These are phyloP conservation scores for Elaeis guineensis DNA, from an alignment of 176 grass and related monocot genomes.

Conservation along the genomic window DNA sequence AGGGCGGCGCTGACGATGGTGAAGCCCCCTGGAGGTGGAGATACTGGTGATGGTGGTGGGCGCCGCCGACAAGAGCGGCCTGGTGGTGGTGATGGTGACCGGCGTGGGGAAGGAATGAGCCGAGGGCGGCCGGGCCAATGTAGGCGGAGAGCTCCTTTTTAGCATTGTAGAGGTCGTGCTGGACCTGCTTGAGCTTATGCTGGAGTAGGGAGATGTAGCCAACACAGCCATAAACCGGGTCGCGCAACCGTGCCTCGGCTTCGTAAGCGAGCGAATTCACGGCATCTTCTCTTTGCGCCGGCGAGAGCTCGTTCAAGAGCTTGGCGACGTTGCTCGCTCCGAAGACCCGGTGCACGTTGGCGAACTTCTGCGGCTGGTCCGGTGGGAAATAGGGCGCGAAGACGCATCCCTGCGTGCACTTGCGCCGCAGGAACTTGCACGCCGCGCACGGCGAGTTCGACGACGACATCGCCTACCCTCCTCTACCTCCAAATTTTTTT, in stretches of 20 bases:
- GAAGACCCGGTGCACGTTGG: conserved; percentile 86
- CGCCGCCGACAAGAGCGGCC: background rate
- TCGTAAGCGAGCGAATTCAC: conserved; percentile 85
- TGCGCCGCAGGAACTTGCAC: conserved; percentile 78
- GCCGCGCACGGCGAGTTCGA: conserved; percentile 87
- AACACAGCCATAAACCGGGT: conserved; percentile 90
- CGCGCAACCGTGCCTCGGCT: conserved; percentile 53
- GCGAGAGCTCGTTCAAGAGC: conserved; percentile 56
- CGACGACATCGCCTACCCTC: conserved; percentile 22
- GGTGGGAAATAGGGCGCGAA: conserved; percentile 95
- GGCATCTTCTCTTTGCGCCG: conserved; percentile 60
- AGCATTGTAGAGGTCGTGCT: conserved; percentile 36
- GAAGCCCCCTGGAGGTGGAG: background rate
- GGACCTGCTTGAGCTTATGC: conserved; percentile 43
- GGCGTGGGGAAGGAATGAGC: conserved; percentile 13
- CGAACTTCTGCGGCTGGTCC: conserved; percentile 66
- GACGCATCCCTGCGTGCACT: conserved; percentile 77
- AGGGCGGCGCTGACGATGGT: conserved; percentile 2
- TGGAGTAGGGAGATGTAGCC: conserved; percentile 74
- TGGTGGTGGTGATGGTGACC: conserved; percentile 2
- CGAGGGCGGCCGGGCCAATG: conserved; percentile 43
- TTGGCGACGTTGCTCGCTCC: conserved; percentile 94
- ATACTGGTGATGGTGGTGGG: background rate
- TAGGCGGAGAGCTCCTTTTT: conserved; percentile 69
- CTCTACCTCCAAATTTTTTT: background rate